phyloP scores from a whole-genome alignment of 257 asterid species.

The Solanum pennellii region DNA sequence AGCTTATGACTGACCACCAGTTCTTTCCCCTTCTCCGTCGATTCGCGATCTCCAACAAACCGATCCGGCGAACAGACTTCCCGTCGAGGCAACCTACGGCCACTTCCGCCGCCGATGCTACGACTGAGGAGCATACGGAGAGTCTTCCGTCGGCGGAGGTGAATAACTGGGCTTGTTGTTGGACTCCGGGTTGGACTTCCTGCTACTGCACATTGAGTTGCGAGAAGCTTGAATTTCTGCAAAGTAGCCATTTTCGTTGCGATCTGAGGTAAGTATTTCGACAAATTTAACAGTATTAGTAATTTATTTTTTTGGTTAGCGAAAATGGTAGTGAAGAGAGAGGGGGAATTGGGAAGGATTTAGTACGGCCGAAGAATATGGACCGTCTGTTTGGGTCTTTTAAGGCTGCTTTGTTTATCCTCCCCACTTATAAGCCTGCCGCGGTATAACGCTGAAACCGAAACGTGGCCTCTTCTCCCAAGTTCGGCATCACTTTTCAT shows the following conservation, averaged over 20 bases:
- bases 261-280: neutral
- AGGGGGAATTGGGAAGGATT: neutral
- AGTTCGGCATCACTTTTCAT: neutral
- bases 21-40: slow-evolving; percentile 25
- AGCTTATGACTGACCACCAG: slow-evolving; percentile 32
- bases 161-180: slow-evolving; percentile 74
- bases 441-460: neutral
- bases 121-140: slow-evolving; percentile 79
- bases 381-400: slow-evolving; percentile 10
- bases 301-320: neutral
- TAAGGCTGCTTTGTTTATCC: neutral
- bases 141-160: slow-evolving; percentile 84
- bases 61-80: slow-evolving; percentile 25
- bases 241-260: slow-evolving; percentile 46
- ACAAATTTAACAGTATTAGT: neutral
- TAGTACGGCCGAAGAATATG: neutral
- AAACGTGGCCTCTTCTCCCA: neutral
- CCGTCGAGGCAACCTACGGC: slow-evolving; percentile 14
- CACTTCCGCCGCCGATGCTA: slow-evolving; percentile 14
- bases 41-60: slow-evolving; percentile 1
- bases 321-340: neutral
- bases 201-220: slow-evolving; percentile 74
- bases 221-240: slow-evolving; percentile 83
- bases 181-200: slow-evolving; percentile 86
- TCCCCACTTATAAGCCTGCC: neutral